A percentile compares a stretch with the other conserved stretches of the same genome.
Evolutionary conservation across 2,329 filamentous ascomycete species (phyloP).

Genomic region (Myriosclerotinia duriaeana): DNA sequence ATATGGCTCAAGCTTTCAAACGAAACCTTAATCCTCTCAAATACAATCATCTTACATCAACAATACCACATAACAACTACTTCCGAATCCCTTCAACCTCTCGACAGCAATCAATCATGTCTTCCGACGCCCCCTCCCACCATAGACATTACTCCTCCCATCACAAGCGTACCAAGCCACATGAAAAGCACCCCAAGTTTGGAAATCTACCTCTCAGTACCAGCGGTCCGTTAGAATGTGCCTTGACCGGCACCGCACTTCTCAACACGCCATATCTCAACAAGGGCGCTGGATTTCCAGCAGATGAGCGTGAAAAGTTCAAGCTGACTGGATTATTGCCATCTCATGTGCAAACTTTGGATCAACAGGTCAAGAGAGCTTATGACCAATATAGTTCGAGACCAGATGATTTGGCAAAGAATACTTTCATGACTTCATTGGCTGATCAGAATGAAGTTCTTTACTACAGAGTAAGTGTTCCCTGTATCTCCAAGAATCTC

Average conservation of each 20-base stretch:
- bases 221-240: conserved; percentile 51
- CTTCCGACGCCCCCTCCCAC: not conserved
- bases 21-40: conserved; percentile 1
- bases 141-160: conserved; percentile 29
- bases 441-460: conserved; percentile 84
- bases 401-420: conserved; percentile 70
- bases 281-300: conserved; percentile 77
- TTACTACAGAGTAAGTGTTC: conserved; percentile 63
- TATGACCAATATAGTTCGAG: conserved; percentile 74
- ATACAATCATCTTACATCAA: conserved; percentile 1
- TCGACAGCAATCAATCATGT: conserved; percentile 10
- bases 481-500: not conserved
- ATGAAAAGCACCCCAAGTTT: conserved; percentile 43
- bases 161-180: conserved; percentile 32
- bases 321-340: conserved; percentile 73
- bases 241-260: conserved; percentile 53
- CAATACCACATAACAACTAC: conserved; percentile 2
- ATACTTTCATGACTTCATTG: conserved; percentile 82
- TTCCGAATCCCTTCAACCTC: not conserved
- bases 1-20: conserved; percentile 10
- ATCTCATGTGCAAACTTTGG: conserved; percentile 67
- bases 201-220: conserved; percentile 50
- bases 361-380: conserved; percentile 73
- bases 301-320: conserved; percentile 67
- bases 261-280: conserved; percentile 71